A percentile compares a stretch with the other conserved stretches of the same genome.
Evolutionary conservation across 768 basidiomycete genomes (phyloP).

Genomic region (Boletus vermiculosoides): DNA sequence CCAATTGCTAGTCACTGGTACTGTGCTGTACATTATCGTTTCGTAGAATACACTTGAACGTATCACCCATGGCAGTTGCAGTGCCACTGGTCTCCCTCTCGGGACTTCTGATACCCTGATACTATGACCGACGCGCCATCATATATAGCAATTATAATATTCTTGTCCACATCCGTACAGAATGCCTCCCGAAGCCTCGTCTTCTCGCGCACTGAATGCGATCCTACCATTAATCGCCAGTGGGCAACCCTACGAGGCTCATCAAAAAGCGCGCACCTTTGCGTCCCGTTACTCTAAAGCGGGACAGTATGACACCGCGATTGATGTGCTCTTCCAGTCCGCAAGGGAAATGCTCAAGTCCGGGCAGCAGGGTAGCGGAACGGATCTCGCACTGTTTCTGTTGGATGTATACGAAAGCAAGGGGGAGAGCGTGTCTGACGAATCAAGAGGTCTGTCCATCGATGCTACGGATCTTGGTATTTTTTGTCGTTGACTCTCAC

Average conservation of each 20-base stretch:
- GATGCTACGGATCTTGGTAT: background rate
- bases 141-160: background rate
- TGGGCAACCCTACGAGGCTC: constrained; percentile 85
- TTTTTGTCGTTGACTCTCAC: background rate
- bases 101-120: constrained; percentile 27
- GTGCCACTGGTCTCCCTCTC: constrained; percentile 9
- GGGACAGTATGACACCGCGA: constrained; percentile 78
- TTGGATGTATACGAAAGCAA: constrained; percentile 81
- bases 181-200: constrained; percentile 39
- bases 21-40: constrained; percentile 1
- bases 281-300: constrained; percentile 85
- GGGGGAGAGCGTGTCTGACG: constrained; percentile 68
- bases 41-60: background rate
- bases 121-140: background rate
- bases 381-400: constrained; percentile 78
- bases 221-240: constrained; percentile 70
- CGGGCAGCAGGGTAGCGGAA: constrained; percentile 86
- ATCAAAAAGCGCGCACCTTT: constrained; percentile 96
- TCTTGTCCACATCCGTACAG: constrained; percentile 10
- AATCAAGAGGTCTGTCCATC: constrained; percentile 67
- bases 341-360: constrained; percentile 85
- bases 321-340: constrained; percentile 90
- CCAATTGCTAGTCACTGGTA: background rate
- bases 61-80: background rate
- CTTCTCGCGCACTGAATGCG: constrained; percentile 67